A percentile compares a stretch with the other conserved stretches of the same genome.
phyloP scores from a whole-genome alignment of 176 grass and related monocot genomes.

The Carex pumila region DNA sequence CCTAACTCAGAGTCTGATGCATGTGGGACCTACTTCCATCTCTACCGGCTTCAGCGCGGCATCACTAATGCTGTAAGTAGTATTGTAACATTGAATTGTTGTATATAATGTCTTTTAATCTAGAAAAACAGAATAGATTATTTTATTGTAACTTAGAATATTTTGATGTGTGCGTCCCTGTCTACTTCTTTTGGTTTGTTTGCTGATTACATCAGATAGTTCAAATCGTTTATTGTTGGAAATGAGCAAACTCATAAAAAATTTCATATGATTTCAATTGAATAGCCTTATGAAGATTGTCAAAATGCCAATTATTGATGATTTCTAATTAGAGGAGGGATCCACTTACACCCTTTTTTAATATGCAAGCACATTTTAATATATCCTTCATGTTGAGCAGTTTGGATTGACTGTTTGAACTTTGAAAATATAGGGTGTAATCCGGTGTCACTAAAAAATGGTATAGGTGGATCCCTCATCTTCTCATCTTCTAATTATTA shows the following conservation, averaged over 20 bases:
- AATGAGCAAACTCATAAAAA: not conserved
- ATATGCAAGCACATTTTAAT: too few relatives aligned
- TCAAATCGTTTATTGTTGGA: conserved; percentile 14
- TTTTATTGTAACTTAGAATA: not conserved
- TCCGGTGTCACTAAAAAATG: too few relatives aligned
- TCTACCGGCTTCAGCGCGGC: conserved; percentile 89
- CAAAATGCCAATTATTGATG: not conserved
- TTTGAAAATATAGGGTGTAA: too few relatives aligned
- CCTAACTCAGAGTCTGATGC: conserved; percentile 45
- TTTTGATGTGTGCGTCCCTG: not conserved
- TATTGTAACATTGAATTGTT: not conserved
- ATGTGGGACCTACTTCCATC: conserved; percentile 63
- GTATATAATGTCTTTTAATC: not conserved
- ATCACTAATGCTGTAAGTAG: conserved; percentile 78
- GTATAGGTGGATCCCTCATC: too few relatives aligned
- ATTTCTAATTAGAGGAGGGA: not conserved
- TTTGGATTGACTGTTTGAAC: too few relatives aligned
- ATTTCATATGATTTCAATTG: not conserved
- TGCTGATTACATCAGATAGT: not conserved
- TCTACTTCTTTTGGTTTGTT: not conserved
- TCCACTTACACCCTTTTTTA: too few relatives aligned
- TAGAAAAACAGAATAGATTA: not conserved
- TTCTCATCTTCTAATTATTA: not conserved
- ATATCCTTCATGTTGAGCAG: too few relatives aligned
- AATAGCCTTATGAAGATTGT: not conserved